Conservation (phyloP, 257 asterid species). For the Jacaranda copaia region DNA sequence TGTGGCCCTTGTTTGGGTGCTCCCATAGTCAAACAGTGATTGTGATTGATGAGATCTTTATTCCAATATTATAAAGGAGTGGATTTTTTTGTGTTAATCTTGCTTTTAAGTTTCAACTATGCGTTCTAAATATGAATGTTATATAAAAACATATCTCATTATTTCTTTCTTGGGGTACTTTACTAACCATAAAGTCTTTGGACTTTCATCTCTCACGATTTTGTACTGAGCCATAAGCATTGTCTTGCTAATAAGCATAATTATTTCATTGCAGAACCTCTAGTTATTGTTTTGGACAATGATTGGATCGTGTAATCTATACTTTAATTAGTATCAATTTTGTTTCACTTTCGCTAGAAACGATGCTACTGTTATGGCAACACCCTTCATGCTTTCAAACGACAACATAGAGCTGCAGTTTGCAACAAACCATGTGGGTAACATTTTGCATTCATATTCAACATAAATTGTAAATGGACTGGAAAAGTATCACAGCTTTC, state of each 20-base stretch:
- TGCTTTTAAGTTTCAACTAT: too few species aligned
- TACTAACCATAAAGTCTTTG: too few species aligned
- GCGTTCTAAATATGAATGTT: too few species aligned
- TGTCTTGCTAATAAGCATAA: neutral
- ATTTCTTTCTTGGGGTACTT: too few species aligned
- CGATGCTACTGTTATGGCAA: slow-evolving; percentile 83
- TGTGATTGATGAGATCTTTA: neutral
- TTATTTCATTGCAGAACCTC: neutral
- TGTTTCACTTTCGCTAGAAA: slow-evolving; percentile 45
- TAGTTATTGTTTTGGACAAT: neutral
- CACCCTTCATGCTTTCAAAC: slow-evolving; percentile 72
- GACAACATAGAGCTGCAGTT: slow-evolving; percentile 75
- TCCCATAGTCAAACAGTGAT: neutral
- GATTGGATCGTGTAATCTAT: neutral
- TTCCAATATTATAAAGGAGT: neutral
- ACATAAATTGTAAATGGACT: too few species aligned
- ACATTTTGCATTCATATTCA: neutral
- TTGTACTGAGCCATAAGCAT: neutral
- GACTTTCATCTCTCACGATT: neutral
- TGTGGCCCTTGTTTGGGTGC: slow-evolving; percentile 8
- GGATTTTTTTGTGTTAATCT: neutral
- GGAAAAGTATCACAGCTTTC: too few species aligned
- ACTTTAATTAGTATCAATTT: neutral
- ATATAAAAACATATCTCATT: too few species aligned
- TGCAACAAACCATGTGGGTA: slow-evolving; percentile 78